Evolutionary conservation across 176 grass and related monocot genomes (phyloP), one percentile per base, ranked within the genome.

Genomic region (Paspalum notatum): DNA sequence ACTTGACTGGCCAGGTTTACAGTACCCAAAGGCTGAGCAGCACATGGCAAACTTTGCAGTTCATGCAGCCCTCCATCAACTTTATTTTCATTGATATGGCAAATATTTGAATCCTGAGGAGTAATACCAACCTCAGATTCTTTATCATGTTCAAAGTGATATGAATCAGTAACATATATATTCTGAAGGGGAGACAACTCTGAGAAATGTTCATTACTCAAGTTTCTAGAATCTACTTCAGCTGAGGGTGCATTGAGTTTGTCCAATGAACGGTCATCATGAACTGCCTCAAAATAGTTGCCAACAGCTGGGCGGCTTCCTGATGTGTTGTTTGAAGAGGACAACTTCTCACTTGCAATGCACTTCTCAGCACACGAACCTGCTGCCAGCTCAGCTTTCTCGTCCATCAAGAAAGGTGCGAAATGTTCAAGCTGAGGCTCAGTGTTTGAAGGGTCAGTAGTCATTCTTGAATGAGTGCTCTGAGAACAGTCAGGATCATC

Each of bases 221-320:
- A 55, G 17, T 82, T 85, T 17, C 47, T 18, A 26, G 88, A 84
- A 51, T 57, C 58, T 46, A 76, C 74, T 76, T 50, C 61, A 49
- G 66, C 43, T 48, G 83, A 82, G 47, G 66, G 38, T n/a, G 53
- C 42, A 6, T 75, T 82, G 41, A 79, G 84, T 68, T 85, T 85
- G 20, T 89, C 84, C 80, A 87, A 75, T 84, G 81, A 79, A 79
- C 17, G 43, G 7, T 75, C 84, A 82, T 47, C 66, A 21, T 82
- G 77, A 53, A 89, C 84, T 12, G 54, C 50, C 78, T 85, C 78
- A 53, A 91, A 84, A 85, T 89, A 83, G 66, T 49, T 83, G 54
- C 15, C 63, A 91, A 60, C 72, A 85, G 42, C 67, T 89, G 84
- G 86, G 80, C 75, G 78, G 69, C 41, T 78, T 81, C 80, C 81